Evolutionary conservation across 768 basidiomycete genomes (phyloP).

Genomic region (Suillus fuscotomentosus): DNA sequence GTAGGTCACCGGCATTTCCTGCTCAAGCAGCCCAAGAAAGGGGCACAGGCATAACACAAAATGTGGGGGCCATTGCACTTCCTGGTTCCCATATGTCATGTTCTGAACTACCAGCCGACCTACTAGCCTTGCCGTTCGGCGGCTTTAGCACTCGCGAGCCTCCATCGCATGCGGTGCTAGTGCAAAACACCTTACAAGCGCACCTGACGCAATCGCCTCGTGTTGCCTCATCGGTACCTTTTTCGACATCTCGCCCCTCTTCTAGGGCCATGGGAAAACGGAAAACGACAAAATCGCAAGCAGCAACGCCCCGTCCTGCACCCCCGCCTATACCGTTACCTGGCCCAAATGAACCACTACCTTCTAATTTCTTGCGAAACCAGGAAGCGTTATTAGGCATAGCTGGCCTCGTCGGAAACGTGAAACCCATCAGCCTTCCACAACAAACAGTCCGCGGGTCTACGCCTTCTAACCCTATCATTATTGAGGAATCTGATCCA

Average conservation of each 20-base stretch:
- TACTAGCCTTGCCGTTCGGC: conserved; percentile 66
- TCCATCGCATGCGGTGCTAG: conserved; percentile 21
- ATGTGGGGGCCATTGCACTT: conserved; percentile 98
- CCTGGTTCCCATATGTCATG: conserved; percentile 82
- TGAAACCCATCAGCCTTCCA: conserved; percentile 56
- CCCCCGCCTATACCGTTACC: conserved; percentile 62
- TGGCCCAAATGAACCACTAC: conserved; percentile 57
- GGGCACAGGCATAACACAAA: conserved; percentile 49
- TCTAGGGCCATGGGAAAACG: conserved; percentile 27
- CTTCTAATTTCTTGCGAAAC: conserved; percentile 69
- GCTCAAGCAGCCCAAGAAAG: conserved; percentile 20
- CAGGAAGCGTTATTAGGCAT: conserved; percentile 70
- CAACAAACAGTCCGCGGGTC: conserved; percentile 45
- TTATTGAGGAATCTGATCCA: conserved; percentile 57
- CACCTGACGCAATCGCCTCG: not conserved
- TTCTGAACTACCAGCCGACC: conserved; percentile 84
- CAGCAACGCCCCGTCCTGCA: conserved; percentile 44
- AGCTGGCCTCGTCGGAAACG: conserved; percentile 66
- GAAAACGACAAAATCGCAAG: conserved; percentile 34
- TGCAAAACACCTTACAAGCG: not conserved
- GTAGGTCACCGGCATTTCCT: conserved; percentile 76
- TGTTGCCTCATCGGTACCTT: conserved; percentile 4
- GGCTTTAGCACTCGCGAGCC: conserved; percentile 35
- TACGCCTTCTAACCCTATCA: conserved; percentile 63
- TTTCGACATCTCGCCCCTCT: conserved; percentile 8